Conservation (phyloP, 2,329 filamentous ascomycete genomes). For the Eutypa lata region DNA sequence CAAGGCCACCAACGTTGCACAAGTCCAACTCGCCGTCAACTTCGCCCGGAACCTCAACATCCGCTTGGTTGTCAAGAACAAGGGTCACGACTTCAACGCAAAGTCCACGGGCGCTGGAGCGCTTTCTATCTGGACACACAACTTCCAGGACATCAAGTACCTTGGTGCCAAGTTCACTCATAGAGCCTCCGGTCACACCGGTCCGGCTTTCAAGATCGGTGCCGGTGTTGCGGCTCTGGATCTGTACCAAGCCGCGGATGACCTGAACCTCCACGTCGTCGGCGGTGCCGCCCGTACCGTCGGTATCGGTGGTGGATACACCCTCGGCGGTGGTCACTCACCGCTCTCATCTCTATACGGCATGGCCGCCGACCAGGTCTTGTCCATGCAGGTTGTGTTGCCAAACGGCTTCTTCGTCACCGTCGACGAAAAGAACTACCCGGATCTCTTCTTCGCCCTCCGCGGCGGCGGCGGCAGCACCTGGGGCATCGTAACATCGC, state of each 20-base stretch:
- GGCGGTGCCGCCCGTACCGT: slow-evolving; percentile 51
- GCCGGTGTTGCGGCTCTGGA: slow-evolving; percentile 53
- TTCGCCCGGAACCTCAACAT: slow-evolving; percentile 44
- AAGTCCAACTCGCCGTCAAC: slow-evolving; percentile 44
- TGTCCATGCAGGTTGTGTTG: slow-evolving; percentile 47
- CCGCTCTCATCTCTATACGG: slow-evolving; percentile 44
- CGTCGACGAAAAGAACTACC: slow-evolving; percentile 36
- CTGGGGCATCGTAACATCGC: slow-evolving; percentile 39
- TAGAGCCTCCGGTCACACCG: slow-evolving; percentile 19
- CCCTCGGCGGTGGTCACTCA: slow-evolving; percentile 49
- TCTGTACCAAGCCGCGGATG: slow-evolving; percentile 47
- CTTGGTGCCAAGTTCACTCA: slow-evolving; percentile 25
- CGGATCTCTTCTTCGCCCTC: slow-evolving; percentile 49
- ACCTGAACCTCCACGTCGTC: slow-evolving; percentile 44
- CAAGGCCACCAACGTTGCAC: slow-evolving; percentile 37
- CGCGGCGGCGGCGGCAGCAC: slow-evolving; percentile 42
- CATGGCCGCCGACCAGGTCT: slow-evolving; percentile 46
- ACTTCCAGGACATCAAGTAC: slow-evolving; percentile 29
- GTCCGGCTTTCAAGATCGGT: slow-evolving; percentile 52
- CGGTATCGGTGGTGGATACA: slow-evolving; percentile 45
- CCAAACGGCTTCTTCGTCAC: slow-evolving; percentile 39
- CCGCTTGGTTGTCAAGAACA: slow-evolving; percentile 49
- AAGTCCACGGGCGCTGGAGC: slow-evolving; percentile 34
- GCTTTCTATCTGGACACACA: slow-evolving; percentile 35
- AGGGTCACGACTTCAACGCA: slow-evolving; percentile 48